Percentiles rank a stretch among this genome's conserved stretches.
phyloP scores from a whole-genome alignment of 495 filamentous ascomycete genomes.

The Xylaria bambusicola region DNA sequence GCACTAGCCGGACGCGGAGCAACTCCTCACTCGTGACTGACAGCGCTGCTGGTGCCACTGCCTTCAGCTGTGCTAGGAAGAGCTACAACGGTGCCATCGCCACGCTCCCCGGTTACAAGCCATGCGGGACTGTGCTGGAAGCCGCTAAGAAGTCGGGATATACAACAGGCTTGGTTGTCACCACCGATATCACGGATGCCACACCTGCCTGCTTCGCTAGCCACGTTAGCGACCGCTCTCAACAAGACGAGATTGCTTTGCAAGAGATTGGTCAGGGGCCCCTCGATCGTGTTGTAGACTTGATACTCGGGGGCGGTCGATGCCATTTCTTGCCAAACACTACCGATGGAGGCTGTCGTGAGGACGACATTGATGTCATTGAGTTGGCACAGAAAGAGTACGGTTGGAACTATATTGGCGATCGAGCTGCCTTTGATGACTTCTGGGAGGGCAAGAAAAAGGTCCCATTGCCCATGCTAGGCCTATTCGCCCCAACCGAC shows the following conservation, averaged over 20 bases:
- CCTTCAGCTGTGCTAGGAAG: conserved; percentile 89
- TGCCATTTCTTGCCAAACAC: conserved; percentile 90
- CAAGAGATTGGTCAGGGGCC: conserved; percentile 84
- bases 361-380: conserved; percentile 69
- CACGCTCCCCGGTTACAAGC: conserved; percentile 76
- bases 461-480: conserved; percentile 79
- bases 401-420: conserved; percentile 76
- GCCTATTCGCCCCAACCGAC: conserved; percentile 79
- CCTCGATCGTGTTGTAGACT: conserved; percentile 81
- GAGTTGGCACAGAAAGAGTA: conserved; percentile 66
- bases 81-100: conserved; percentile 96
- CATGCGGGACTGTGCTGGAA: conserved; percentile 93
- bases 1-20: conserved; percentile 83
- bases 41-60: conserved; percentile 92
- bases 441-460: conserved; percentile 65
- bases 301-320: conserved; percentile 88
- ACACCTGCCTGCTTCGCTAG: conserved; percentile 96
- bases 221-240: conserved; percentile 75
- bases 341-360: conserved; percentile 73
- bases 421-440: conserved; percentile 74
- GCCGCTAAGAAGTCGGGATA: conserved; percentile 90
- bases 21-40: conserved; percentile 84
- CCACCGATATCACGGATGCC: conserved; percentile 92
- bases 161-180: conserved; percentile 91
- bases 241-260: conserved; percentile 88